Percentiles rank a stretch among this genome's conserved stretches.
Evolutionary conservation across 495 filamentous ascomycete species (phyloP).

Genomic region (Bathelium albidoporum): DNA sequence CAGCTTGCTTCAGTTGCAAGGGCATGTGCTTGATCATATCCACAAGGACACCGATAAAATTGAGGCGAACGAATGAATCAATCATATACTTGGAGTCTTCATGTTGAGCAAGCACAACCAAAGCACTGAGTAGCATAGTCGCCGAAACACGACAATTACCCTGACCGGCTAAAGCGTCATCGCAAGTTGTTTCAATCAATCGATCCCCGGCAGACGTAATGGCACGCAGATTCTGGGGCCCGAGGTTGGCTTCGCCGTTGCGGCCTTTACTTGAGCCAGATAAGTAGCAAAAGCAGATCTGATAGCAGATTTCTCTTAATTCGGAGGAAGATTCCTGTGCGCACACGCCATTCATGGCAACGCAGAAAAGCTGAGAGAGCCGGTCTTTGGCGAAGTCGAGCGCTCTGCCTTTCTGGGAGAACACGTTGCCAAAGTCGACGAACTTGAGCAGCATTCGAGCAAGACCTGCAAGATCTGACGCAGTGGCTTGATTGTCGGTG

Average conservation of each 20-base stretch:
- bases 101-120: slow-evolving; percentile 52
- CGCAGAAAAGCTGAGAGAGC: slow-evolving; percentile 80
- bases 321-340: slow-evolving; percentile 56
- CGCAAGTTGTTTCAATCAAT: slow-evolving; percentile 76
- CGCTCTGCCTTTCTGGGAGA: slow-evolving; percentile 32
- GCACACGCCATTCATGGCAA: slow-evolving; percentile 63
- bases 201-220: slow-evolving; percentile 67
- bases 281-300: slow-evolving; percentile 76
- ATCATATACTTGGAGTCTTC: slow-evolving; percentile 60
- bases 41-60: slow-evolving; percentile 81
- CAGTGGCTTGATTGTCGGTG: slow-evolving; percentile 50
- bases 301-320: slow-evolving; percentile 75
- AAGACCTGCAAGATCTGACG: slow-evolving; percentile 63
- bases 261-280: slow-evolving; percentile 53
- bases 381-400: slow-evolving; percentile 62
- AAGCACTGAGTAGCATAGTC: slow-evolving; percentile 61
- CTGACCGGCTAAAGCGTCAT: slow-evolving; percentile 84
- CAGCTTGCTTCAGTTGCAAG: slow-evolving; percentile 47
- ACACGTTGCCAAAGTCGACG: slow-evolving; percentile 47
- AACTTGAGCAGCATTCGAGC: slow-evolving; percentile 66
- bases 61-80: slow-evolving; percentile 68
- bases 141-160: slow-evolving; percentile 72
- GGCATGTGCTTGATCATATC: slow-evolving; percentile 69
- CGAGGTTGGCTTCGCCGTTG: slow-evolving; percentile 34
- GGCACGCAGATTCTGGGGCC: slow-evolving; percentile 57